Conservation (phyloP, 2,329 filamentous ascomycete genomes). For the Diplodia scrobiculata region DNA sequence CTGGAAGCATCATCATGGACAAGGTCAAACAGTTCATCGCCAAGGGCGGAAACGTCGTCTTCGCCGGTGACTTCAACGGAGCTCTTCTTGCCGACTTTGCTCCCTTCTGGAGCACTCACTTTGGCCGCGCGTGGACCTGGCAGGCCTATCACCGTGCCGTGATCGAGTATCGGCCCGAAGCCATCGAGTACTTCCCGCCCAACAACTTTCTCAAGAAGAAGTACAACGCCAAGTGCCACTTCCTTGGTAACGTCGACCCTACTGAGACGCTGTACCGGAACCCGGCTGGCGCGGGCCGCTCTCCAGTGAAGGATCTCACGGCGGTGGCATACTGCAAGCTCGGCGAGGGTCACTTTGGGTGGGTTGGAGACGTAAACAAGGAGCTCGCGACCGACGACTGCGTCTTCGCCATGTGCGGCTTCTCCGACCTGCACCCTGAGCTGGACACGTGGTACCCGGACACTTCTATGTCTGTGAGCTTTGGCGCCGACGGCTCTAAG, state of each 20-base stretch:
- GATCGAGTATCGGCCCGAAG: not conserved
- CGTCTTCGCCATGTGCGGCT: conserved; percentile 12
- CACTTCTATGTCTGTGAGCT: not conserved
- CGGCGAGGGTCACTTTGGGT: not conserved
- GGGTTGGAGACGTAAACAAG: not conserved
- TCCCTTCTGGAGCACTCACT: not conserved
- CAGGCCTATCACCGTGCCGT: not conserved
- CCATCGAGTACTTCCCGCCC: not conserved
- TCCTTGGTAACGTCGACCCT: not conserved
- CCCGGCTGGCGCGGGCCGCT: no score
- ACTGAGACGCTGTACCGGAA: not conserved
- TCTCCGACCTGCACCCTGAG: not conserved
- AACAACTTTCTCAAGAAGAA: conserved; percentile 9
- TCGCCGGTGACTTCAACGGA: not conserved
- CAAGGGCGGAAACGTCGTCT: not conserved
- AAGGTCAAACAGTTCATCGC: not conserved
- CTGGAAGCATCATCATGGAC: not conserved
- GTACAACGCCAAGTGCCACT: not conserved
- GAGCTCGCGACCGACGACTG: not conserved
- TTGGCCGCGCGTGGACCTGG: not conserved
- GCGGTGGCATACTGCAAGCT: not conserved
- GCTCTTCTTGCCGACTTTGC: not conserved
- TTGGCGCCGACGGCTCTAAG: not conserved
- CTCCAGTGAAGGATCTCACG: not conserved
- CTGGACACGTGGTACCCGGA: not conserved